Percentiles rank a stretch among this genome's conserved stretches.
Conservation (phyloP, 768 basidiomycete species). For the Leccinellum rugosiceps region DNA sequence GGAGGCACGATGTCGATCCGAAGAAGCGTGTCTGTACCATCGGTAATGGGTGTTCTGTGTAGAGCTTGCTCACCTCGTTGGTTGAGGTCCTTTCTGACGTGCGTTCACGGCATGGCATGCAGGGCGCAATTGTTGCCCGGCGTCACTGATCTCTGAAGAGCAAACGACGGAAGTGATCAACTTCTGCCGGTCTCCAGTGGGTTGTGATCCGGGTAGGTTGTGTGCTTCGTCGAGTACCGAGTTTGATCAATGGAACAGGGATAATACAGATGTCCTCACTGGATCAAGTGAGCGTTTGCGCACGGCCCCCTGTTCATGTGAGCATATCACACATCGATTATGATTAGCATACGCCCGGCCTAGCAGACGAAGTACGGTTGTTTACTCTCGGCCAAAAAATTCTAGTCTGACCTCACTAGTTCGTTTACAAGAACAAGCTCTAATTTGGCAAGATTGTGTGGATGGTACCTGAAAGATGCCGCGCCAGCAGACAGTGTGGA, state of each 20-base stretch:
- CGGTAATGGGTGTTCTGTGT: constrained; percentile 64
- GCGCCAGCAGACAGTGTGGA: background rate
- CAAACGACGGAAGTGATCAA: constrained; percentile 50
- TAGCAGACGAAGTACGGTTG: background rate
- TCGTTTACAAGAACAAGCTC: background rate
- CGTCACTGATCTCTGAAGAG: constrained; percentile 44
- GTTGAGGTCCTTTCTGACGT: constrained; percentile 1
- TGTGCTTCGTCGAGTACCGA: constrained; percentile 24
- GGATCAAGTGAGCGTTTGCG: constrained; percentile 1
- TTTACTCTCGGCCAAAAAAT: background rate
- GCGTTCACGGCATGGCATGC: constrained; percentile 7
- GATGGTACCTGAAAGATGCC: background rate
- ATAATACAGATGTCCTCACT: background rate
- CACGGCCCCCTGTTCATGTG: background rate
- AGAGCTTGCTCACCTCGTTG: constrained; percentile 22
- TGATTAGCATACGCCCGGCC: constrained; percentile 30
- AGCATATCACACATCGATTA: constrained; percentile 44
- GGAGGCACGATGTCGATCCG: constrained; percentile 52
- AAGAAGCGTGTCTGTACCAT: constrained; percentile 54
- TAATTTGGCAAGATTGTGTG: background rate
- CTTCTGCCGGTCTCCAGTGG: constrained; percentile 60
- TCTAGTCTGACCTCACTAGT: constrained; percentile 1
- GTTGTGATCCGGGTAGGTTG: constrained; percentile 26
- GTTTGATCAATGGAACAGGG: background rate
- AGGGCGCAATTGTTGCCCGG: constrained; percentile 61